Conservation (phyloP, 768 basidiomycete genomes). For the Sporobolomyces pararoseus region DNA sequence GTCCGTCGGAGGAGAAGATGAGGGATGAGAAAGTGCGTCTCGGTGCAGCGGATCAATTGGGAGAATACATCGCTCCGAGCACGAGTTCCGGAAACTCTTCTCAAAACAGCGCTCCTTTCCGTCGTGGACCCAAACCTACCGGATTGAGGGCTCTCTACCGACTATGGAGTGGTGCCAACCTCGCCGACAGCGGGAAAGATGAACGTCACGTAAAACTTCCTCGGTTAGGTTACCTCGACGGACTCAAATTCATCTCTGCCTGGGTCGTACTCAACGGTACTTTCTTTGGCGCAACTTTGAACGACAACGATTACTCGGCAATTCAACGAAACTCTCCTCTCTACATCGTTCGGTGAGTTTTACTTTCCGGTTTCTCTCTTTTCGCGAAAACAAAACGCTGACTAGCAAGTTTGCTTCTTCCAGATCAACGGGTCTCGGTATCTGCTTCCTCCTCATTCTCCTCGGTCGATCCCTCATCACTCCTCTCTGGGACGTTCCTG, state of each 20-base stretch:
- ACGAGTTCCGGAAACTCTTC: conserved; percentile 12
- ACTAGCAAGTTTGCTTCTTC: background rate
- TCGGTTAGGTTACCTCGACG: conserved; percentile 46
- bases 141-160: conserved; percentile 42
- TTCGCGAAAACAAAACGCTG: background rate
- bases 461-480: conserved; percentile 45
- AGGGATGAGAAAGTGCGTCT: conserved; percentile 43
- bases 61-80: conserved; percentile 36
- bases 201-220: conserved; percentile 43
- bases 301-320: conserved; percentile 42
- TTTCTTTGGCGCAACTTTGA: conserved; percentile 43
- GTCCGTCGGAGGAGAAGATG: conserved; percentile 20
- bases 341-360: conserved; percentile 45
- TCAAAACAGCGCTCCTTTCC: conserved; percentile 27
- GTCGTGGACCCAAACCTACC: conserved; percentile 36
- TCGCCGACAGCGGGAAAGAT: conserved; percentile 43
- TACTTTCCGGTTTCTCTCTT: background rate
- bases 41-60: conserved; percentile 31
- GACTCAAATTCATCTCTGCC: conserved; percentile 45
- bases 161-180: conserved; percentile 35
- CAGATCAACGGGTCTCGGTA: conserved; percentile 45
- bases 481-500: conserved; percentile 46
- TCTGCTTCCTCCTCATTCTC: conserved; percentile 46
- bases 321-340: conserved; percentile 45
- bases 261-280: conserved; percentile 46